Conservation (phyloP, 768 basidiomycete species). For the Antrodiella citrinella region DNA sequence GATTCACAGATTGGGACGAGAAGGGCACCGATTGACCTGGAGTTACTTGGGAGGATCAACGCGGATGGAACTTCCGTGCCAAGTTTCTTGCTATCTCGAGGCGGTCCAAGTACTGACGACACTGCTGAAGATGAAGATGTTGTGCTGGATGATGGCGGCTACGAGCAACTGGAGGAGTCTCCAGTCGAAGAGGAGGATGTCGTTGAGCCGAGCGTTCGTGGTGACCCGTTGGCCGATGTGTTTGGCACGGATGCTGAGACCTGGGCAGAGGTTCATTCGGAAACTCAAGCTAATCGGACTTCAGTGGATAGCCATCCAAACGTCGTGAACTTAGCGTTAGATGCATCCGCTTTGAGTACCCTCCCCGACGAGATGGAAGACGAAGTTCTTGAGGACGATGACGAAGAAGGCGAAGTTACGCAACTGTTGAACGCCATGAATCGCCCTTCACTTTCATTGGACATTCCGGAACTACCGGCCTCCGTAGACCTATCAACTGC, state of each 20-base stretch:
- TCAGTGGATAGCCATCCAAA: slow-evolving; percentile 33
- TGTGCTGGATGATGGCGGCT: slow-evolving; percentile 8
- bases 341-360: slow-evolving; percentile 29
- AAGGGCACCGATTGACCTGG: slow-evolving; percentile 39
- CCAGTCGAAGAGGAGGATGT: slow-evolving; percentile 33
- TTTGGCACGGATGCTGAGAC: slow-evolving; percentile 62
- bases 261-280: slow-evolving; percentile 46
- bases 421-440: slow-evolving; percentile 17
- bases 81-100: slow-evolving; percentile 15
- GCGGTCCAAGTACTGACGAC: slow-evolving; percentile 23
- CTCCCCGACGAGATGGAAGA: slow-evolving; percentile 20
- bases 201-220: slow-evolving; percentile 27
- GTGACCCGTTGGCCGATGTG: slow-evolving; percentile 51
- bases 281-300: slow-evolving; percentile 17
- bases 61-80: slow-evolving; percentile 28
- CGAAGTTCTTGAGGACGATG: slow-evolving; percentile 30
- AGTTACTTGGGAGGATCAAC: slow-evolving; percentile 38
- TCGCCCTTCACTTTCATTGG: slow-evolving; percentile 26
- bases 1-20: slow-evolving; percentile 19
- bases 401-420: slow-evolving; percentile 28
- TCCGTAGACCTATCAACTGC: slow-evolving; percentile 25
- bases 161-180: slow-evolving; percentile 11
- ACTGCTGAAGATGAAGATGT: slow-evolving; percentile 24
- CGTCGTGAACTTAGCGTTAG: slow-evolving; percentile 45
- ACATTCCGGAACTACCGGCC: slow-evolving; percentile 32